Percentiles rank a stretch among this genome's conserved stretches.
These are phyloP conservation scores for Begonia peltatifolia DNA, from an alignment of 306 rosid species.

Conservation along the genomic window DNA sequence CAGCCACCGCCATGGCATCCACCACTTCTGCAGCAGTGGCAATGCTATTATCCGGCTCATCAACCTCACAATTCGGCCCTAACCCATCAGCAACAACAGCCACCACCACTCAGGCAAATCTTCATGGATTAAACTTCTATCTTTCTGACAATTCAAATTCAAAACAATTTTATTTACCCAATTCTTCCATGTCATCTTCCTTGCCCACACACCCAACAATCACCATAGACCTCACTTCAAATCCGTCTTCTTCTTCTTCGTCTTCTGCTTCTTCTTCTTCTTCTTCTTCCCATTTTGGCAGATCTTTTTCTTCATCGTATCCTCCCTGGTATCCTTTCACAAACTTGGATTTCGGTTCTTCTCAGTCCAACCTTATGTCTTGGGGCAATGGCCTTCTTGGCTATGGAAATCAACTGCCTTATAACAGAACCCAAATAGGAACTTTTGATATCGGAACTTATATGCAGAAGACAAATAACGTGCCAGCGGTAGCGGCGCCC, in stretches of 20 bases:
- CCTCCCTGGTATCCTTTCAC: slow-evolving; percentile 35
- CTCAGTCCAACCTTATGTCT: slow-evolving; percentile 25
- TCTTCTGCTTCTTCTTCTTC: slow-evolving; percentile 1
- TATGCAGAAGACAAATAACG: slow-evolving; percentile 24
- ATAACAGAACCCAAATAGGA: slow-evolving; percentile 14
- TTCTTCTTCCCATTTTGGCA: slow-evolving; percentile 17
- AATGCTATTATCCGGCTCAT: slow-evolving; percentile 73
- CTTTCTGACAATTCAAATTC: slow-evolving; percentile 39
- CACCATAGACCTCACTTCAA: slow-evolving; percentile 84
- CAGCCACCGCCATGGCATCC: slow-evolving; percentile 96
- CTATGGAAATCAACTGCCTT: slow-evolving; percentile 10
- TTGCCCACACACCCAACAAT: slow-evolving; percentile 40
- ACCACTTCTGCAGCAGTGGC: slow-evolving; percentile 89
- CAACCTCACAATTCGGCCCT: slow-evolving; percentile 20
- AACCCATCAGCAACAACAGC: slow-evolving; percentile 7
- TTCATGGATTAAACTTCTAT: slow-evolving; percentile 40
- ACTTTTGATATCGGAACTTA: slow-evolving; percentile 23
- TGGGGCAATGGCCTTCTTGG: slow-evolving; percentile 46
- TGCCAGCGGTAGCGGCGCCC: not conserved
- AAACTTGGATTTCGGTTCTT: slow-evolving; percentile 42
- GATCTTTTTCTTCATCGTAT: slow-evolving; percentile 20
- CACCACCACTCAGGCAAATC: slow-evolving; percentile 12
- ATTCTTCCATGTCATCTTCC: slow-evolving; percentile 38
- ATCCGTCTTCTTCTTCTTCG: slow-evolving; percentile 28
- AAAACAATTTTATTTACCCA: slow-evolving; percentile 44